Base-by-base conservation (phyloP, 2,329 filamentous ascomycete genomes). In the Xylaria hypoxylon region DNA sequence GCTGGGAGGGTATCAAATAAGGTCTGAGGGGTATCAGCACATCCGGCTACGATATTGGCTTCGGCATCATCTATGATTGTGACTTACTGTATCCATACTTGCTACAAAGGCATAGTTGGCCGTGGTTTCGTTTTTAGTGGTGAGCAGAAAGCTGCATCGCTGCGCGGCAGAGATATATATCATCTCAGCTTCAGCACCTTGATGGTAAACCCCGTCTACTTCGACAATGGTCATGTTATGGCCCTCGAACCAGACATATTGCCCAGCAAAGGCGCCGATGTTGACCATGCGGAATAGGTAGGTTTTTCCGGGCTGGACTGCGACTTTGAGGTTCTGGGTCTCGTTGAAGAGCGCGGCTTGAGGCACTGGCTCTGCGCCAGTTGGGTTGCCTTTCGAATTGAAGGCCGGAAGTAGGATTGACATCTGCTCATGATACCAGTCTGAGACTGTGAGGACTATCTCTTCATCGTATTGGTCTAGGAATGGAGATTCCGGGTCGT, bases 231-330 rank as follows among this genome's bases (percentile, higher is more conserved):
- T 85, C 79, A 93, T 87, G 35, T 86, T 89, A 71, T 90, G 88
- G 19, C 84, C 87, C 74, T 90, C 88, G 60, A 91, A 86, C 87
- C 88, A 90, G 52, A 91, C 74, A 69, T 90, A 89, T 72, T 90
- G 87, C 2, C 84, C 85, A 1, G 87, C 86, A 79, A 93, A 94
- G 17, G 90, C 91, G 15, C 89, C 91, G 22, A 93, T 86, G 72
- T 93, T 93, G 71, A 93, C 82, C 65, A 94, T 82, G 48, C 89
- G 89, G 72, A 95, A 84, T 8, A 93, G 80, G 65, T 94, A 94
- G 0, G 89, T 94, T 73, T 87, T 92, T 2, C 86, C 86, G 0
- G 91, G 88, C 70, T 89, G 72, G 2, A 94, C 85, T 0, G 82
- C 71, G 42, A 93, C 79, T 2, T 80, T 85, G 2, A 88, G 78